Evolutionary conservation across 345 rosid species (phyloP), one percentile per base, ranked within the genome.

Genomic region (Salix udensis): DNA sequence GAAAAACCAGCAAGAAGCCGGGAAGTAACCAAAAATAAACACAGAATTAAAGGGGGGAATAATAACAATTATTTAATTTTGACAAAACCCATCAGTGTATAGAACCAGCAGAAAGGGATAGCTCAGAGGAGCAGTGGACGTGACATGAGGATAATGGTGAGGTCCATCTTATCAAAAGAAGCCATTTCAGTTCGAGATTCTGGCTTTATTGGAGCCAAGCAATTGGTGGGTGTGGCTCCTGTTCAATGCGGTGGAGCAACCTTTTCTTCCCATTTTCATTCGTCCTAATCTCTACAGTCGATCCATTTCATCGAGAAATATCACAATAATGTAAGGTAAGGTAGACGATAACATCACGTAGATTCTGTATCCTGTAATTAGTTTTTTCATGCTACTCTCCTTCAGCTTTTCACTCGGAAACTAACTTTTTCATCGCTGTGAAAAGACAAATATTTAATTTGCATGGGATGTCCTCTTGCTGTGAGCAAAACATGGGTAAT

Each of bases 111-210:
- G 76, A 65, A 71, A 78, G 61, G 46, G 81, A 76, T 68, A 50
- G 69, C 5, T 78, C 52, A 69, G 64, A 30, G 62, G 24, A 23
- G 44, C 44, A 12, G 42, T 39, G 70, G 78, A 71, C 75, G 84
- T 48, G 81, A 77, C 81, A 67, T 11, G 48, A 82, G 81, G 78
- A 73, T 79, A 78, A 70, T 70, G 83, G 82, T 18, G 74, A 82
- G 83, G 84, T 82, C 84, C 83, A 71, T 83, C 82, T 84, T 78
- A 77, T 87, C 84, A 68, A 75, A 75, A 82, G 52, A 72, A 36
- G 46, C 28, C 78, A 46, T 76, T 78, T 82, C 73, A 21, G 72
- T 81, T 77, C 64, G 78, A 84, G 82, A 84, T 85, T 80, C 80
- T 82, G 82, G 73, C 83, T 65, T 81, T 76, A 39, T 73, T 64